These are phyloP conservation scores for Hondaea fermentalgiana DNA, from an alignment of 108 stramenopile species.

Conservation along the genomic window DNA sequence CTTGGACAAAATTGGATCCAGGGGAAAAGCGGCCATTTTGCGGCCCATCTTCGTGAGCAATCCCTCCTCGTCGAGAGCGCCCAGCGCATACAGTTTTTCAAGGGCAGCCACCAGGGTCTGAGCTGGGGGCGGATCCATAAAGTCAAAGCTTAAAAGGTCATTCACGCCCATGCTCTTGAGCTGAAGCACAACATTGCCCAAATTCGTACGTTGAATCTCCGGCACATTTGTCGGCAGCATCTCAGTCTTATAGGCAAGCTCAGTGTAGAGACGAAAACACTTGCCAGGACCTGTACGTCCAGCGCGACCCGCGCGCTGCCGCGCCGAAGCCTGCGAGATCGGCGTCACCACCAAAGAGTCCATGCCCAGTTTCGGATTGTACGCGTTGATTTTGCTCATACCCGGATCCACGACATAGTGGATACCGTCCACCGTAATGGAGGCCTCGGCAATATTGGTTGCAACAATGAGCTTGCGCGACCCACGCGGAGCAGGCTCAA, in stretches of 20 bases:
- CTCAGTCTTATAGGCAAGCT: conserved; percentile 80
- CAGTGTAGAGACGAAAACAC: conserved; percentile 94
- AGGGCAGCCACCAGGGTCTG: conserved; percentile 91
- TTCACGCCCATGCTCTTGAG: conserved; percentile 95
- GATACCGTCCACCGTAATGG: conserved; percentile 96
- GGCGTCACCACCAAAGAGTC: conserved; percentile 92
- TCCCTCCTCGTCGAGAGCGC: conserved; percentile 95
- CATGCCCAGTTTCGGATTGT: conserved; percentile 94
- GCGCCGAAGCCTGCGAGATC: conserved; percentile 86
- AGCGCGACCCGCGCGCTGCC: conserved; percentile 85
- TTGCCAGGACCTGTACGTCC: conserved; percentile 96
- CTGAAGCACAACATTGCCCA: conserved; percentile 87
- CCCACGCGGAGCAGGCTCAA: conserved; percentile 90
- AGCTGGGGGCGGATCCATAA: conserved; percentile 97
- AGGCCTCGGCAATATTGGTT: conserved; percentile 98
- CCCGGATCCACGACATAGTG: conserved; percentile 99
- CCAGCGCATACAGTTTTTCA: conserved; percentile 82
- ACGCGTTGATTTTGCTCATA: conserved; percentile 92
- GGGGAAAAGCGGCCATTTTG: conserved; percentile 97
- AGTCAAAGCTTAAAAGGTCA: conserved; percentile 92
- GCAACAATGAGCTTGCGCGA: conserved; percentile 89
- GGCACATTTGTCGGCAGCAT: conserved; percentile 85
- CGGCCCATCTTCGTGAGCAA: conserved; percentile 79
- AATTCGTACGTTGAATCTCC: conserved; percentile 91
- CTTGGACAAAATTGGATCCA: conserved; percentile 89